Conservation (phyloP, 1,284 basidiomycete genomes). For the Cutaneotrichosporon mucoides region DNA sequence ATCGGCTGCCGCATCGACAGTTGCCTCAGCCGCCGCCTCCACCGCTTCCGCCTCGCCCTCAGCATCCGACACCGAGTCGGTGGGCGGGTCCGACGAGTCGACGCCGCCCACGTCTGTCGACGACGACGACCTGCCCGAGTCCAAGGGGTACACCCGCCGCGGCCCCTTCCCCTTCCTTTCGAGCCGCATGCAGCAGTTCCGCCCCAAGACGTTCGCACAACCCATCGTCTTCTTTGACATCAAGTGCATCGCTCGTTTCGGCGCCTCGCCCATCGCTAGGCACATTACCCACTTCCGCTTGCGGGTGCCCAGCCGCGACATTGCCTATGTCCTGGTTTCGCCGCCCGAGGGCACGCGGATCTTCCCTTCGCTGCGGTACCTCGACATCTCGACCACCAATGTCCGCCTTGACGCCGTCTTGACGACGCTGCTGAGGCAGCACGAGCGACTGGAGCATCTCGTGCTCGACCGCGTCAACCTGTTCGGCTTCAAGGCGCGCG, state of each 20-base stretch:
- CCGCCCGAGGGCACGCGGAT: constrained; percentile 15
- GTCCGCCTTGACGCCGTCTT: constrained; percentile 47
- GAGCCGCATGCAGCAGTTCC: constrained; percentile 33
- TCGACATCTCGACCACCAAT: constrained; percentile 52
- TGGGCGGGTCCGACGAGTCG: constrained; percentile 19
- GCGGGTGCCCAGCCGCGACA: constrained; percentile 45
- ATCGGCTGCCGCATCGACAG: background rate
- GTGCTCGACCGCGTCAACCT: constrained; percentile 50
- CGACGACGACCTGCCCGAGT: constrained; percentile 21
- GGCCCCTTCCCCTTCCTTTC: constrained; percentile 48
- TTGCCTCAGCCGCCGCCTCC: constrained; percentile 8
- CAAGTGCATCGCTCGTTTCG: constrained; percentile 43
- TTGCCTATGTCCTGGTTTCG: constrained; percentile 40
- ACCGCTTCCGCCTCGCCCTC: constrained; percentile 12
- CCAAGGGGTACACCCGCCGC: constrained; percentile 44
- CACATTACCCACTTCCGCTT: constrained; percentile 47
- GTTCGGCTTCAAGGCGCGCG: constrained; percentile 47
- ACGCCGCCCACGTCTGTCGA: constrained; percentile 37
- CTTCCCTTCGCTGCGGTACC: constrained; percentile 44
- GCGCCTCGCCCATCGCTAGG: constrained; percentile 37
- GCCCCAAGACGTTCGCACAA: constrained; percentile 49
- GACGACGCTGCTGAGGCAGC: constrained; percentile 33
- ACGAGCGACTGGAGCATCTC: constrained; percentile 43
- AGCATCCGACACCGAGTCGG: constrained; percentile 8
- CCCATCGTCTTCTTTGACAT: constrained; percentile 52